These are phyloP conservation scores for Ophiocordyceps camponoti-floridani DNA, from an alignment of 2,329 filamentous ascomycete species.

Conservation along the genomic window DNA sequence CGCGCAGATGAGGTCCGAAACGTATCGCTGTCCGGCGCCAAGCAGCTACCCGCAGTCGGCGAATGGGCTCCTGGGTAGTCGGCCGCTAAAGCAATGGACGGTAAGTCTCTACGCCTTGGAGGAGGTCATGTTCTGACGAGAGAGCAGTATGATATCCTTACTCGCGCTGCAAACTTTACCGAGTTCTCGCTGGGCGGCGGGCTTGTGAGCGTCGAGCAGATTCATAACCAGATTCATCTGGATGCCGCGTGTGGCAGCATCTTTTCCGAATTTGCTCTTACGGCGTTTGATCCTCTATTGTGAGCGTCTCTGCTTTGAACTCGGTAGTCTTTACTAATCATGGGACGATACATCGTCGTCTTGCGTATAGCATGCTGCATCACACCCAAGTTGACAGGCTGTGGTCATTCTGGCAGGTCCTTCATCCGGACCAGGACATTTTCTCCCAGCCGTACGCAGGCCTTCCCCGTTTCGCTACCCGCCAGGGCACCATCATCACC, in stretches of 20 bases:
- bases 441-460: slow-evolving; percentile 17
- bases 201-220: slow-evolving; percentile 22
- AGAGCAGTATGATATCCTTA: slow-evolving; percentile 22
- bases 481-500: slow-evolving; percentile 19
- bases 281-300: slow-evolving; percentile 27
- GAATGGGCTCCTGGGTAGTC: slow-evolving; percentile 13
- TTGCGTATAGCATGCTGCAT: slow-evolving; percentile 20
- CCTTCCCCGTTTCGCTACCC: slow-evolving; percentile 20
- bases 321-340: too few species aligned
- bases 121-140: neutral
- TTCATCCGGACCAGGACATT: slow-evolving; percentile 17
- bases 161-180: slow-evolving; percentile 15
- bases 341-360: too few species aligned
- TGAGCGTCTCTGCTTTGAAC: slow-evolving; percentile 7
- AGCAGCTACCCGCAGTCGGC: slow-evolving; percentile 20
- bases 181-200: slow-evolving; percentile 15
- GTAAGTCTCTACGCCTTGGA: slow-evolving; percentile 10
- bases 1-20: slow-evolving; percentile 12
- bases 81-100: slow-evolving; percentile 20
- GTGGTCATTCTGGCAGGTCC: slow-evolving; percentile 35
- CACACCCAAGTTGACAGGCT: slow-evolving; percentile 45
- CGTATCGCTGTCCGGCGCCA: slow-evolving; percentile 19
- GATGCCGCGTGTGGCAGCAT: slow-evolving; percentile 19
- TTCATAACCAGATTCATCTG: slow-evolving; percentile 24
- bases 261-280: slow-evolving; percentile 19